A percentile compares a stretch with the other conserved stretches of the same genome.
Evolutionary conservation across 805 yeast species (phyloP).

Genomic region (Candida patagonica): DNA sequence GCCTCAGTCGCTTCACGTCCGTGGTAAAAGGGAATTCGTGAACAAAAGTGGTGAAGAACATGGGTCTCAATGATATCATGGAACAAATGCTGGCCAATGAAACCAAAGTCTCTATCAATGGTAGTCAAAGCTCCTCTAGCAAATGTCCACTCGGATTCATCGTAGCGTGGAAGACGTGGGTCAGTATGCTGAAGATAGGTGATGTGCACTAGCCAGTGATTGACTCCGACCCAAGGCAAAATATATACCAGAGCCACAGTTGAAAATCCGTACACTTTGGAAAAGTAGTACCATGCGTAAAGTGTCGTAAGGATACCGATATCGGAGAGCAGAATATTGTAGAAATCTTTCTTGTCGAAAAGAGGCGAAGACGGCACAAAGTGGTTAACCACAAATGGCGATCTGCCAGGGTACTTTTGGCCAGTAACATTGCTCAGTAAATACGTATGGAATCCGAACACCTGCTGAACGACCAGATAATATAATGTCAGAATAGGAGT

Average conservation of each 20-base stretch:
- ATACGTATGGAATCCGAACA: conserved; percentile 68
- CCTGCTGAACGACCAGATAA: conserved; percentile 54
- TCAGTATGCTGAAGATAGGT: conserved; percentile 81
- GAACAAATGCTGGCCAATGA: conserved; percentile 67
- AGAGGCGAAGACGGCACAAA: conserved; percentile 66
- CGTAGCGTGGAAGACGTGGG: conserved; percentile 71
- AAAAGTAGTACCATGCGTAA: conserved; percentile 49
- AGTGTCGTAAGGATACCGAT: conserved; percentile 53
- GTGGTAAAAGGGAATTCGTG: conserved; percentile 81
- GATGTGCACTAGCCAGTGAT: conserved; percentile 86
- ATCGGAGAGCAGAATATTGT: conserved; percentile 65
- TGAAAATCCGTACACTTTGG: conserved; percentile 52
- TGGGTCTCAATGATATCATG: conserved; percentile 89
- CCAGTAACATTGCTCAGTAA: conserved; percentile 68
- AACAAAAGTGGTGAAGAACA: conserved; percentile 75
- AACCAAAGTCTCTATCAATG: conserved; percentile 75
- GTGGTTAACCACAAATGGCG: conserved; percentile 49
- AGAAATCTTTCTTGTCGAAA: conserved; percentile 62
- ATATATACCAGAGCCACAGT: conserved; percentile 60
- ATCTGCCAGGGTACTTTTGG: conserved; percentile 45
- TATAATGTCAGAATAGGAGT: conserved; percentile 59
- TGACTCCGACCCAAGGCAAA: conserved; percentile 68
- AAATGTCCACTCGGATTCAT: conserved; percentile 66
- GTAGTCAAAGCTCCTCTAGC: conserved; percentile 83
- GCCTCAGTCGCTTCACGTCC: conserved; percentile 67